Evolutionary conservation across 129 eudicot species (phyloP).

Genomic region (Calendula officinalis): DNA sequence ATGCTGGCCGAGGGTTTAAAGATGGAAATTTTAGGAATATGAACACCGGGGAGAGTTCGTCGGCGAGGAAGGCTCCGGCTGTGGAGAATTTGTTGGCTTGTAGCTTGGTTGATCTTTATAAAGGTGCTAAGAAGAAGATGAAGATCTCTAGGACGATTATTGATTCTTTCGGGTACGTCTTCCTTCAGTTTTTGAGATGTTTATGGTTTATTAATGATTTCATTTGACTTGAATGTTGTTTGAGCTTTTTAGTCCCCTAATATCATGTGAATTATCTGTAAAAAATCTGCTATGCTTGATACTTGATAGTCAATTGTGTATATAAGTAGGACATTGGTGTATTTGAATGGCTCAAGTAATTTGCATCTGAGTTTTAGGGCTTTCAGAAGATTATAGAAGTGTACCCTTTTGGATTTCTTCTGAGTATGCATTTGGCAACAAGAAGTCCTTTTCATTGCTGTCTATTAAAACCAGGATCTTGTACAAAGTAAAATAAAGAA

Average conservation of each 20-base stretch:
- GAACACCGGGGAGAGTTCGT: constrained; percentile 32
- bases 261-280: not conserved
- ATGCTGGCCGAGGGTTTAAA: constrained; percentile 36
- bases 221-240: no score
- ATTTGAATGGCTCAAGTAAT: not conserved
- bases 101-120: constrained; percentile 65
- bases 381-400: not conserved
- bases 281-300: not conserved
- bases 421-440: not conserved
- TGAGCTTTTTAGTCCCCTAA: not conserved
- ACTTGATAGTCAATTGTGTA: constrained; percentile 13
- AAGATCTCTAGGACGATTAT: constrained; percentile 62
- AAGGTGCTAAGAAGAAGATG: constrained; percentile 78
- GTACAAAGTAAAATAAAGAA: not conserved
- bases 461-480: constrained; percentile 2
- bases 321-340: constrained; percentile 6
- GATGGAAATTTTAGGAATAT: constrained; percentile 45
- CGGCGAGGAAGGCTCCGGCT: constrained; percentile 59
- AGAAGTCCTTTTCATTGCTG: not conserved
- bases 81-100: constrained; percentile 71
- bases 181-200: not conserved
- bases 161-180: constrained; percentile 53
- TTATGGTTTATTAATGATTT: not conserved
- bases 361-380: constrained; percentile 3
- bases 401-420: not conserved